Evolutionary conservation across 495 filamentous ascomycete genomes (phyloP).

Genomic region (Penicillium angulare): DNA sequence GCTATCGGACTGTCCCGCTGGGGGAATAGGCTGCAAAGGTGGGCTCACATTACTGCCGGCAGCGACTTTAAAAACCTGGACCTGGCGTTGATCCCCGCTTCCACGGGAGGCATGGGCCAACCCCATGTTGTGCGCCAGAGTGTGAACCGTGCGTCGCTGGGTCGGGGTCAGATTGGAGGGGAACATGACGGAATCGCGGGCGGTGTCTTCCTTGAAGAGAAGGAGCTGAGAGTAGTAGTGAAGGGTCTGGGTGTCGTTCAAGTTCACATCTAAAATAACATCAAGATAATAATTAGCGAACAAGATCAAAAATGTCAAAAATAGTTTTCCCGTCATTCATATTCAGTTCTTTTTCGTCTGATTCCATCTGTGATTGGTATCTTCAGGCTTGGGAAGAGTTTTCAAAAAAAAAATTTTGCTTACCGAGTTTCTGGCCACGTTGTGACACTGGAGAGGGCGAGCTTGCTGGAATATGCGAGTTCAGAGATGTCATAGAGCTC

Average conservation of each 20-base stretch:
- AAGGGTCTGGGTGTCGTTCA: conserved; percentile 87
- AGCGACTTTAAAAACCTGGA: conserved; percentile 77
- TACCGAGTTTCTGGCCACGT: conserved; percentile 62
- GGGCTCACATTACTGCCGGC: conserved; percentile 65
- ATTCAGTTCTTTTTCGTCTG: too few species aligned
- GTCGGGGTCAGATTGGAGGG: conserved; percentile 73
- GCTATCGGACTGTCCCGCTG: conserved; percentile 66
- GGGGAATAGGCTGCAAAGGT: conserved; percentile 54
- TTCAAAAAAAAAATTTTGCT: conserved; percentile 21
- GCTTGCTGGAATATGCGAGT: conserved; percentile 65
- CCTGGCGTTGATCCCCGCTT: conserved; percentile 77
- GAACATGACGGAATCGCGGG: conserved; percentile 79
- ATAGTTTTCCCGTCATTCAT: too few species aligned
- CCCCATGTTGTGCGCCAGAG: conserved; percentile 91
- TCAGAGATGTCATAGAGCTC: conserved; percentile 78
- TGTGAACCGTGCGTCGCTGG: conserved; percentile 87
- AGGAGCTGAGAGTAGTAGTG: conserved; percentile 85
- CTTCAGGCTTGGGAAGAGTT: too few species aligned
- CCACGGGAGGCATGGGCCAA: conserved; percentile 87
- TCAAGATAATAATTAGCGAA: conserved; percentile 20
- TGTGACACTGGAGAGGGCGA: conserved; percentile 72
- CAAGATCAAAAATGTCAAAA: conserved; percentile 1
- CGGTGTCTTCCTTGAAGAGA: conserved; percentile 77
- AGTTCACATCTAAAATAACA: conserved; percentile 63
- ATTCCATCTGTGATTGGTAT: too few species aligned